Conservation (phyloP, 2,329 filamentous ascomycete genomes). For the Aspergillus vadensis region DNA sequence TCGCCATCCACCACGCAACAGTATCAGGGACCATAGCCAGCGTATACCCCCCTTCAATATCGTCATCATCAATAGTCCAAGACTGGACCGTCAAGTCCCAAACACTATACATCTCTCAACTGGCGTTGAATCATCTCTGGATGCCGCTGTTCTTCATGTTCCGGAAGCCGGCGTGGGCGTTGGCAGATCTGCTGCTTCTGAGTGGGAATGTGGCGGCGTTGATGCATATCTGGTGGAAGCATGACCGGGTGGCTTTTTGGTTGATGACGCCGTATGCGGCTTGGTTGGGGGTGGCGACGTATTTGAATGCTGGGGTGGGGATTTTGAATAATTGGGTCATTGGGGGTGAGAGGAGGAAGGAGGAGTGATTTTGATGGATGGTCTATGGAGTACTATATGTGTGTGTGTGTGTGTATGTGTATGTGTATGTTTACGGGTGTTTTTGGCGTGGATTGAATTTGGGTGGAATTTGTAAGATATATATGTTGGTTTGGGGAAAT, state of each 20-base stretch:
- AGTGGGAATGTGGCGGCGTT: constrained; percentile 73
- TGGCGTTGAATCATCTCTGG: constrained; percentile 83
- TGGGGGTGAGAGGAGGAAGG: constrained; percentile 13
- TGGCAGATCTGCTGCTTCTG: constrained; percentile 72
- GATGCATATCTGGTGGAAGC: constrained; percentile 71
- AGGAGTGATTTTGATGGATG: constrained; percentile 1
- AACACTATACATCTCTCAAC: constrained; percentile 81
- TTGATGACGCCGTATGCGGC: constrained; percentile 77
- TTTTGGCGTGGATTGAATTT: no score
- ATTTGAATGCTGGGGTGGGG: constrained; percentile 71
- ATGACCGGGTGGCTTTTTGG: constrained; percentile 73
- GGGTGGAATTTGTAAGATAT: no score
- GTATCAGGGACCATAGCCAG: constrained; percentile 62
- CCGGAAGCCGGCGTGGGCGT: constrained; percentile 71
- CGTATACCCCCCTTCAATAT: constrained; percentile 36
- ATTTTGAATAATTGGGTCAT: constrained; percentile 67
- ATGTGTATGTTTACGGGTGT: no score
- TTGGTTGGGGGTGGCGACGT: constrained; percentile 87
- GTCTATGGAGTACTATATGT: not conserved
- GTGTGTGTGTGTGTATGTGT: no score
- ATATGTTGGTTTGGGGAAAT: no score
- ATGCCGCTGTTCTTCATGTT: constrained; percentile 91
- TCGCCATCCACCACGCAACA: constrained; percentile 79
- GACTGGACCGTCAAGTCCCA: constrained; percentile 66
- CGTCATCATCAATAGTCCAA: constrained; percentile 46